Conservation (phyloP, 108 stramenopile genomes). For the Skeletonema menzelii region DNA sequence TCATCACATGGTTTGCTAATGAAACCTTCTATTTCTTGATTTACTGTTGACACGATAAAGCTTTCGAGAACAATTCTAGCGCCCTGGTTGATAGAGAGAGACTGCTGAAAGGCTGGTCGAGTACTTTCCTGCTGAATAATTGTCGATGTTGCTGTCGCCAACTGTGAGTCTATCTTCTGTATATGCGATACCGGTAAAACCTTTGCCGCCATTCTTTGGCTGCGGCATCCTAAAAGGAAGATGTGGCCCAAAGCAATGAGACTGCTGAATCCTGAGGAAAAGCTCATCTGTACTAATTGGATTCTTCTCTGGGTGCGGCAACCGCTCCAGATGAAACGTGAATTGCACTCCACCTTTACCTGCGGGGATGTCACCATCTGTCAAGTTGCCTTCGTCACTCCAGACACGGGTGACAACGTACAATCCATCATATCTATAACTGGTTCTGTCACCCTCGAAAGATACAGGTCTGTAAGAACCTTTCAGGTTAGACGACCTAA, state of each 20-base stretch:
- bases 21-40: not conserved
- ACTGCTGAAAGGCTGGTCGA: not conserved
- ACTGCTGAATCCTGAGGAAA: not conserved
- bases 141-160: not conserved
- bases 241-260: not conserved
- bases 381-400: conserved; percentile 5
- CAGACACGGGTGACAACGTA: conserved; percentile 27
- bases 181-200: not conserved
- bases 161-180: not conserved
- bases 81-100: not conserved
- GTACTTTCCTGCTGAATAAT: not conserved
- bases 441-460: conserved; percentile 17
- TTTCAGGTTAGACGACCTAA: conserved; percentile 38
- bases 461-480: conserved; percentile 21
- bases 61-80: not conserved
- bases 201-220: not conserved
- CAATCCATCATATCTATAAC: conserved; percentile 46
- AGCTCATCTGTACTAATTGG: not conserved
- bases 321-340: conserved; percentile 29
- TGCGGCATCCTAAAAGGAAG: not conserved
- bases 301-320: not conserved
- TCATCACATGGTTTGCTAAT: not conserved
- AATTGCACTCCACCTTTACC: conserved; percentile 8
- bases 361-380: not conserved
- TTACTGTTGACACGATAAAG: not conserved